These are phyloP conservation scores for Rhizophlyctis rosea DNA, from an alignment of 192 early-diverging fungal genomes.

Conservation along the genomic window DNA sequence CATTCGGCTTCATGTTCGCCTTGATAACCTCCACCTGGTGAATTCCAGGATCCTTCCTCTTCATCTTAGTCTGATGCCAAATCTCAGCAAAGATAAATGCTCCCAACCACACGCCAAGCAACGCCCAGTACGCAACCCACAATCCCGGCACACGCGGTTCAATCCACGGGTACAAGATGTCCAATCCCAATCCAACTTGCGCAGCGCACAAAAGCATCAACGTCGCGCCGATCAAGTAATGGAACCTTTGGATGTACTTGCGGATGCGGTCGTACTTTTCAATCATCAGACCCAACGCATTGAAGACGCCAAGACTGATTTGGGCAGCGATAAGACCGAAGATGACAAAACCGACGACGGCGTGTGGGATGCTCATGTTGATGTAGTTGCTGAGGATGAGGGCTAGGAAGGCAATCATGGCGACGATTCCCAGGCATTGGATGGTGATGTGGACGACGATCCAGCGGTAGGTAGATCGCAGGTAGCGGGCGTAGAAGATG, in stretches of 20 bases:
- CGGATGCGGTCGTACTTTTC: slow-evolving; percentile 18
- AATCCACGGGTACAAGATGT: slow-evolving; percentile 33
- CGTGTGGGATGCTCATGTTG: slow-evolving; percentile 30
- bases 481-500: slow-evolving; percentile 37
- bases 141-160: slow-evolving; percentile 27
- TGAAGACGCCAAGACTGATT: slow-evolving; percentile 29
- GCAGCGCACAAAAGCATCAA: slow-evolving; percentile 21
- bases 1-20: background rate
- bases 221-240: slow-evolving; percentile 20
- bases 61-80: background rate
- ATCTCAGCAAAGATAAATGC: slow-evolving; percentile 28
- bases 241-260: slow-evolving; percentile 13
- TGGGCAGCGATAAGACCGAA: slow-evolving; percentile 31
- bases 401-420: slow-evolving; percentile 24
- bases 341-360: slow-evolving; percentile 31
- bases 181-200: slow-evolving; percentile 35
- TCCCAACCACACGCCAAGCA: slow-evolving; percentile 25
- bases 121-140: slow-evolving; percentile 36
- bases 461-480: slow-evolving; percentile 31
- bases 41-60: background rate
- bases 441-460: slow-evolving; percentile 29
- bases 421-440: slow-evolving; percentile 26
- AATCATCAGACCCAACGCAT: slow-evolving; percentile 30
- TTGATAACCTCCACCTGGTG: background rate
- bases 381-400: slow-evolving; percentile 22